Conservation (phyloP, 768 basidiomycete genomes). For the Mycena belliarum region DNA sequence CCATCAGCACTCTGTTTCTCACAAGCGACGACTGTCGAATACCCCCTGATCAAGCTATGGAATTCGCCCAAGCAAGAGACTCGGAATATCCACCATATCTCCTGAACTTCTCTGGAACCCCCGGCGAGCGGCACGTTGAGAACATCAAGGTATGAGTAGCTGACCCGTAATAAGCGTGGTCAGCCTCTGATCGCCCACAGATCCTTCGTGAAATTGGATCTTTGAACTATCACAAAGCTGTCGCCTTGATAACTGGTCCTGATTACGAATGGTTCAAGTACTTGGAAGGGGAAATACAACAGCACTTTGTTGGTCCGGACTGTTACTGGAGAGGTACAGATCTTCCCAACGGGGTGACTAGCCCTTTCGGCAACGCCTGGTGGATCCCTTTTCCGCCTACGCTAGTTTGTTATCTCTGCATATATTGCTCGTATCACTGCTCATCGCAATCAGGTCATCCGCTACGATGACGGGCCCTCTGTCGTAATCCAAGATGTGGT, state of each 20-base stretch:
- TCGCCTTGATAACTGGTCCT: constrained; percentile 46
- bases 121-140: constrained; percentile 73
- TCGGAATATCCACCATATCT: constrained; percentile 70
- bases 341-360: constrained; percentile 36
- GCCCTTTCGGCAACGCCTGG: constrained; percentile 76
- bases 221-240: constrained; percentile 53
- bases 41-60: constrained; percentile 55
- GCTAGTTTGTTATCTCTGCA: constrained; percentile 45
- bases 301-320: constrained; percentile 68
- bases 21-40: constrained; percentile 61
- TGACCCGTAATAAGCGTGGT: not conserved
- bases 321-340: constrained; percentile 59
- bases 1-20: constrained; percentile 65
- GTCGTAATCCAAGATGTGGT: constrained; percentile 45
- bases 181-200: constrained; percentile 34
- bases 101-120: constrained; percentile 59
- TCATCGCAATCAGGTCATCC: constrained; percentile 51
- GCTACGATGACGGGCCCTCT: constrained; percentile 62
- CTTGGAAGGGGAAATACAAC: constrained; percentile 55
- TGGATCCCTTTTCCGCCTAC: constrained; percentile 81
- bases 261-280: constrained; percentile 46
- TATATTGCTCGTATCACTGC: not conserved
- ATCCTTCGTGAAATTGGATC: constrained; percentile 74
- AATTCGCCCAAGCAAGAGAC: constrained; percentile 57
- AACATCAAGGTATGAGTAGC: constrained; percentile 64